Base-by-base conservation (phyloP, 2,329 filamentous ascomycete species). In the Ceratocystiopsis minuta region DNA sequence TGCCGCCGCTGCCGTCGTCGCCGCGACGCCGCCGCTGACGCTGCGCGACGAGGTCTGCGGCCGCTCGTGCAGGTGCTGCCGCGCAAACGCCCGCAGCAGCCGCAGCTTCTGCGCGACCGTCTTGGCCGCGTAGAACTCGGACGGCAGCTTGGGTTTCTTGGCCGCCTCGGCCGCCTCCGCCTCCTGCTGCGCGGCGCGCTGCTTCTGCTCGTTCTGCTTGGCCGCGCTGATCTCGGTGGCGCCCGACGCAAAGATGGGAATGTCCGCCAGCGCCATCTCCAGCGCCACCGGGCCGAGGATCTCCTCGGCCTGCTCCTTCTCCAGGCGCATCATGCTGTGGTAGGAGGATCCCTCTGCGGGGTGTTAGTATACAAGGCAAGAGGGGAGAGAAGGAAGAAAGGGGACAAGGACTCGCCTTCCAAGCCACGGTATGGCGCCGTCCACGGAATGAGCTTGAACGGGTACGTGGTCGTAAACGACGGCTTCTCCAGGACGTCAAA, bases 401-500 rank as follows among this genome's bases (percentile, higher is more conserved):
- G n/a, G n/a, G n/a, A n/a, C n/a, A n/a, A n/a, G n/a, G 11, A 1
- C 38, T 33, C 57, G 70, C 70, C 68, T 56, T 70, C 63, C 10
- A 74, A 52, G 1, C 70, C 72, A 17, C 72, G 65, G 51, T 75
- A 65, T 2, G 74, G 72, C 6, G 70, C 54, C 48, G 68, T 62
- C 75, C 75, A 78, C 0, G 73, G 71, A 14, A 75, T 61, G 46
- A 79, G 57, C 47, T 76, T 72, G 46, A 68, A 75, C 12, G 75
- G 58, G 43, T 77, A 72, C 38, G 70, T 65, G 2, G 68, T 64
- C 2, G 71, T 71, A 44, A 65, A 64, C 1, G 72, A 70, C 5
- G 75, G 72, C 51, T 72, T 70, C 48, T 77, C 69, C 20, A 79
- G 54, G 16, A 80, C 72, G 28, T 75, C 72, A 52, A 78, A 74